phyloP scores from a whole-genome alignment of 495 filamentous ascomycete genomes.

The Lepraria neglecta region DNA sequence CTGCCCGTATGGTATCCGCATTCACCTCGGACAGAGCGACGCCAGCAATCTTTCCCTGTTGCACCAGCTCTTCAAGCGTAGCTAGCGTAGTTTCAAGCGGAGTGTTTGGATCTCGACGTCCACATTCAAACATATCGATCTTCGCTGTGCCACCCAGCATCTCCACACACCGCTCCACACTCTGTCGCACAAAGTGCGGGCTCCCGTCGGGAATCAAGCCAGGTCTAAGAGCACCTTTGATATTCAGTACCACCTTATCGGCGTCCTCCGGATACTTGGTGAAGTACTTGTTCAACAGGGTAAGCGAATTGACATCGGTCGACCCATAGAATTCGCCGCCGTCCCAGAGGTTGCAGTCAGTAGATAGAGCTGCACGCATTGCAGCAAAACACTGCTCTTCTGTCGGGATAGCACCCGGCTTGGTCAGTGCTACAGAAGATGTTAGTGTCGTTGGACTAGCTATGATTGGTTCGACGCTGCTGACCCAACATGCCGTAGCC shows the following conservation, averaged over 20 bases:
- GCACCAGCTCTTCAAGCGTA: slow-evolving; percentile 38
- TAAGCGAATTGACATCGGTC: slow-evolving; percentile 55
- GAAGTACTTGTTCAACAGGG: slow-evolving; percentile 54
- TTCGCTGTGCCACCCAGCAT: slow-evolving; percentile 63
- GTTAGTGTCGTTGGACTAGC: neutral
- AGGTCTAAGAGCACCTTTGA: slow-evolving; percentile 48
- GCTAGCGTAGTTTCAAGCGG: slow-evolving; percentile 52
- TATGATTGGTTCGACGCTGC: slow-evolving; percentile 2
- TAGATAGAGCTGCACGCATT: slow-evolving; percentile 55
- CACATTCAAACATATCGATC: slow-evolving; percentile 73
- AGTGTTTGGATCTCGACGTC: slow-evolving; percentile 60
- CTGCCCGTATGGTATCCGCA: slow-evolving; percentile 67
- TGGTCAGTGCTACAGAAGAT: slow-evolving; percentile 56
- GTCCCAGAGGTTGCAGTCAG: slow-evolving; percentile 70
- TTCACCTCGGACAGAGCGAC: slow-evolving; percentile 68
- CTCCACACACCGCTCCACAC: slow-evolving; percentile 54
- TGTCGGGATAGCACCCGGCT: slow-evolving; percentile 49
- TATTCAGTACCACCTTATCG: slow-evolving; percentile 50
- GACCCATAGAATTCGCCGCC: slow-evolving; percentile 74
- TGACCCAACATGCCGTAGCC: slow-evolving; percentile 50
- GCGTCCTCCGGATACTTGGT: slow-evolving; percentile 52
- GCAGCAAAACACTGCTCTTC: slow-evolving; percentile 58
- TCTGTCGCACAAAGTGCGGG: slow-evolving; percentile 53
- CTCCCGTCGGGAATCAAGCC: slow-evolving; percentile 48
- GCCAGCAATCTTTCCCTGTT: slow-evolving; percentile 45